Base-by-base conservation (phyloP, 1,284 basidiomycete genomes). In the Ceratobasidium sp. region DNA sequence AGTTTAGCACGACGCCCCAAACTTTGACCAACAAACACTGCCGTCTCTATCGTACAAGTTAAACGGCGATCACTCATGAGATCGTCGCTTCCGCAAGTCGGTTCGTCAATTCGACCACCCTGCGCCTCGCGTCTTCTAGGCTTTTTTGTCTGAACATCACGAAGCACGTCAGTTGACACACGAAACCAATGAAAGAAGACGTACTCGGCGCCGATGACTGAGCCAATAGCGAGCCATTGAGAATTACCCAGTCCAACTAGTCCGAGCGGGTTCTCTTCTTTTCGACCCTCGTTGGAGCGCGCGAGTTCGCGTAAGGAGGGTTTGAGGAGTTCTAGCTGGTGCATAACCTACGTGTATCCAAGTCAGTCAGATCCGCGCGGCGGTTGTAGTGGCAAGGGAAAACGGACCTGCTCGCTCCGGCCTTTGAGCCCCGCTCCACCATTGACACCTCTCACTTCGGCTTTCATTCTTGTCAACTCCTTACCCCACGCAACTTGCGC, bases 401-500 rank as follows among this genome's bases (percentile, higher is more conserved):
- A 15, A 75, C 77, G 6, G 41, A 76, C 76, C 75, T 76, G 67
- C 59, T 74, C 66, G 48, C 75, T 73, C 47, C 75, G 69, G 9
- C 45, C 78, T 65, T 73, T 65, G 63, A 54, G 71, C 63, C 51
- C 76, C 45, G 45, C 47, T 57, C 75, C 71, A 22, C 65, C 53
- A 67, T 54, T 54, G 19, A 59, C 76, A 6, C 81, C 81, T 15
- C 85, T 79, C 33, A 98, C 87, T 78, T 94, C 91, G 19, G 83
- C 83, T 79, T 91, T 91, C 88, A 99, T 90, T 76, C 94, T 85
- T 78, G 90, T 89, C 73, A 99, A 84, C 84, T 99, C 97, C 73
- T 91, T 92, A 79, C 99, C 98, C 98, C 98, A 99, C 80, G 69
- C 57, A 5, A 45, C 57, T 45, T 72, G 69, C 27, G 45, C 69